phyloP scores from a whole-genome alignment of 768 basidiomycete genomes.

The Amanita subjunquillea region DNA sequence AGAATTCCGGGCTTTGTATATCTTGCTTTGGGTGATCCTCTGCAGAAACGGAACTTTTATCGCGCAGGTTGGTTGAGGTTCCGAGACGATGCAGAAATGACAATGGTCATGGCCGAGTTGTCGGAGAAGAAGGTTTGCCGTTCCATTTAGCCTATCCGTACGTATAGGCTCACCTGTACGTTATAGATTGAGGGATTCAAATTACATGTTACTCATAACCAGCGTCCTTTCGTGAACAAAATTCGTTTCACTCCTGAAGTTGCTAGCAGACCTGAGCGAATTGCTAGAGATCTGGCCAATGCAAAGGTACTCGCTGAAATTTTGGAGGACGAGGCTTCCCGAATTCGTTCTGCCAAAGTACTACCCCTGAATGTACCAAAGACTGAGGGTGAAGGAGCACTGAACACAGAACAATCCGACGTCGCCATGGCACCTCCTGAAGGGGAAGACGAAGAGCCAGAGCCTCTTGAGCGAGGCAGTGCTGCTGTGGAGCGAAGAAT shows the following conservation, averaged over 20 bases:
- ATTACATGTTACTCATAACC: slow-evolving; percentile 78
- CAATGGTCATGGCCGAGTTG: slow-evolving; percentile 56
- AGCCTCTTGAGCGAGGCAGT: slow-evolving; percentile 56
- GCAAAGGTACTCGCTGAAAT: slow-evolving; percentile 61
- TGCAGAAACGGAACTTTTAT: slow-evolving; percentile 89
- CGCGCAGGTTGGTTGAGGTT: slow-evolving; percentile 93
- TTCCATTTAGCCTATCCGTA: not conserved
- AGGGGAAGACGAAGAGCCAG: slow-evolving; percentile 37
- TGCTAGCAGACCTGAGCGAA: slow-evolving; percentile 68
- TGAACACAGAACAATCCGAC: slow-evolving; percentile 7
- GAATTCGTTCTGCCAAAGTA: slow-evolving; percentile 35
- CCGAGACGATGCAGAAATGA: slow-evolving; percentile 76
- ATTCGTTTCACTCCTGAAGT: slow-evolving; percentile 77
- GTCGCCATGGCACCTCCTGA: slow-evolving; percentile 19
- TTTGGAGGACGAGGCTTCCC: slow-evolving; percentile 61
- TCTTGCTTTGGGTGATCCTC: slow-evolving; percentile 84
- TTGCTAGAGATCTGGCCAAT: slow-evolving; percentile 73
- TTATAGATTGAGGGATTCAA: slow-evolving; percentile 89
- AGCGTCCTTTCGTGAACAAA: slow-evolving; percentile 67
- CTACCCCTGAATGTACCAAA: slow-evolving; percentile 15
- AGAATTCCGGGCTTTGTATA: slow-evolving; percentile 78
- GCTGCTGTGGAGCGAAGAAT: slow-evolving; percentile 77
- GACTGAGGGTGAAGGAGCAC: slow-evolving; percentile 18
- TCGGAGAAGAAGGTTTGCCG: slow-evolving; percentile 73
- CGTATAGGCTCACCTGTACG: slow-evolving; percentile 3